These are phyloP conservation scores for Neopestalotiopsis sp. DNA, from an alignment of 2,329 filamentous ascomycete species.

Conservation along the genomic window DNA sequence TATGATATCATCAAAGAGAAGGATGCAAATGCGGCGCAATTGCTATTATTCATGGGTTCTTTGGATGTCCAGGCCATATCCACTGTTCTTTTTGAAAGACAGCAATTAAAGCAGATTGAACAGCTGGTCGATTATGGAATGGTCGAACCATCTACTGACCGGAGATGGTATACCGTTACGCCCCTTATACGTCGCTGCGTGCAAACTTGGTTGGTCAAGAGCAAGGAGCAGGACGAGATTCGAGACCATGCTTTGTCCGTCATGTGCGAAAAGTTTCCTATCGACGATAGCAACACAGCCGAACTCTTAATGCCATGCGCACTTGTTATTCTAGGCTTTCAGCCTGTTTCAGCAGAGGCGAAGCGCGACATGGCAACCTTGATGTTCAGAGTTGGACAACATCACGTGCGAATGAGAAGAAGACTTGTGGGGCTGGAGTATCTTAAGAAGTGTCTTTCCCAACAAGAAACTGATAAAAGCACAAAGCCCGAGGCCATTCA, in stretches of 20 bases:
- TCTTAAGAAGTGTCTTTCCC: not conserved
- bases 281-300: not conserved
- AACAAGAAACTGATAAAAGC: not conserved
- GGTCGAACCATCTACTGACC: constrained; percentile 4
- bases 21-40: not conserved
- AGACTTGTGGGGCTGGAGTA: not conserved
- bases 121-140: constrained; percentile 2
- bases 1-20: not conserved
- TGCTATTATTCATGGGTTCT: not conserved
- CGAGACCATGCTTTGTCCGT: not conserved
- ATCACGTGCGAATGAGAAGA: not conserved
- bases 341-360: not conserved
- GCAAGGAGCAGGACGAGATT: not conserved
- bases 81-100: not conserved
- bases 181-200: constrained; percentile 3
- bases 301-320: not conserved
- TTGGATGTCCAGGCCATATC: not conserved
- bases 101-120: not conserved
- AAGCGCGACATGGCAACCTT: not conserved
- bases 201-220: not conserved
- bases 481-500: not conserved
- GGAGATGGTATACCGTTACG: not conserved
- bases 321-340: not conserved
- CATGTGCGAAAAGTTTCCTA: not conserved
- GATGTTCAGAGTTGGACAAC: not conserved